phyloP scores from a whole-genome alignment of 2,329 filamentous ascomycete genomes.

The Epicoccum sorghinum region DNA sequence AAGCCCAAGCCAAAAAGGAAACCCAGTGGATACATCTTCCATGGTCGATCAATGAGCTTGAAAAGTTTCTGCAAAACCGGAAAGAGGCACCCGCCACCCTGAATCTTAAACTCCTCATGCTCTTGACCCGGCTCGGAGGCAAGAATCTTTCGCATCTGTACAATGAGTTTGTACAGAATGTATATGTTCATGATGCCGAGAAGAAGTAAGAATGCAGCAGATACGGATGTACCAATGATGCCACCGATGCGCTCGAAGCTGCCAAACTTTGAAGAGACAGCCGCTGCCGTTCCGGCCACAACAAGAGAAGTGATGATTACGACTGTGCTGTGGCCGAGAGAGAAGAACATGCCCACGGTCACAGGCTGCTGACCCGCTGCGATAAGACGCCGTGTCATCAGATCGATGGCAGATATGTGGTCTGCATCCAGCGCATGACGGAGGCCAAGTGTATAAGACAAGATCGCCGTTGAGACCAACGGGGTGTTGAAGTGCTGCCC shows the following conservation, averaged over 20 bases:
- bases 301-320: slow-evolving; percentile 89
- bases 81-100: slow-evolving; percentile 78
- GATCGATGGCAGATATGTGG: slow-evolving; percentile 88
- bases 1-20: slow-evolving; percentile 89
- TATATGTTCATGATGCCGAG: slow-evolving; percentile 84
- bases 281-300: slow-evolving; percentile 87
- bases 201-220: slow-evolving; percentile 80
- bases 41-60: slow-evolving; percentile 72
- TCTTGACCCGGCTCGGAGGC: slow-evolving; percentile 53
- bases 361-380: slow-evolving; percentile 85
- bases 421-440: slow-evolving; percentile 98
- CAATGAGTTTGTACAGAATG: slow-evolving; percentile 80
- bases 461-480: slow-evolving; percentile 78
- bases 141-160: slow-evolving; percentile 69
- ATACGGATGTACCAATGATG: slow-evolving; percentile 88
- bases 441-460: slow-evolving; percentile 87
- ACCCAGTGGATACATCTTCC: slow-evolving; percentile 96
- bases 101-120: slow-evolving; percentile 67
- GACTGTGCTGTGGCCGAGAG: slow-evolving; percentile 89
- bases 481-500: slow-evolving; percentile 51
- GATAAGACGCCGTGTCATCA: slow-evolving; percentile 89
- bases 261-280: slow-evolving; percentile 80
- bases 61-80: slow-evolving; percentile 76
- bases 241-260: slow-evolving; percentile 80
- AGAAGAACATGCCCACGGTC: slow-evolving; percentile 94